Evolutionary conservation across 1,284 basidiomycete genomes (phyloP).

Genomic region (Athelia sp.): DNA sequence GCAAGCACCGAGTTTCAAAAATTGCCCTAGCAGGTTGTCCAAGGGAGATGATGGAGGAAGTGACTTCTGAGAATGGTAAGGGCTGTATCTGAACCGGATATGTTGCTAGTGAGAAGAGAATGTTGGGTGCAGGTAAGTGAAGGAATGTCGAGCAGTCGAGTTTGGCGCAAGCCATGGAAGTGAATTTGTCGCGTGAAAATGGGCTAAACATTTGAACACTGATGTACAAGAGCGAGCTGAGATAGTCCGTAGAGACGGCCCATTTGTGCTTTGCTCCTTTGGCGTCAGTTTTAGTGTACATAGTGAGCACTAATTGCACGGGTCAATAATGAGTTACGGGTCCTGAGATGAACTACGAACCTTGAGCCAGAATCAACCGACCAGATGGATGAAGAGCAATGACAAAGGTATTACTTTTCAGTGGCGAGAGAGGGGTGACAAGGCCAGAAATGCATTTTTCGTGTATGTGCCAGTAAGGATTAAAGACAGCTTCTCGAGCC

Average conservation of each 20-base stretch:
- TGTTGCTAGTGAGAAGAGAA: background rate
- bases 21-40: too few species aligned
- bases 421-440: background rate
- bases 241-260: background rate
- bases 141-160: background rate
- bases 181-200: background rate
- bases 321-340: background rate
- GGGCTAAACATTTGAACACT: background rate
- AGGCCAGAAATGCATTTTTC: background rate
- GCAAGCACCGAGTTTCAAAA: too few species aligned
- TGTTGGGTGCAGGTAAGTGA: background rate
- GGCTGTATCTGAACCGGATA: too few species aligned
- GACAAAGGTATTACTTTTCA: background rate
- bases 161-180: background rate
- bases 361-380: background rate
- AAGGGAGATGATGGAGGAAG: too few species aligned
- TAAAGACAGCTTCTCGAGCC: background rate
- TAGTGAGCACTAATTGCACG: background rate
- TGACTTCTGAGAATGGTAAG: too few species aligned
- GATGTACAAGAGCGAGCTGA: background rate
- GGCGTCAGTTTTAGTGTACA: conserved; percentile 1
- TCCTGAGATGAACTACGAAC: background rate
- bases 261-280: conserved; percentile 1
- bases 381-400: background rate
- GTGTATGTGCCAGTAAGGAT: background rate